A percentile compares a stretch with the other conserved stretches of the same genome.
These are phyloP conservation scores for Aspergillus wentii DNA, from an alignment of 495 filamentous ascomycete species.

Conservation along the genomic window DNA sequence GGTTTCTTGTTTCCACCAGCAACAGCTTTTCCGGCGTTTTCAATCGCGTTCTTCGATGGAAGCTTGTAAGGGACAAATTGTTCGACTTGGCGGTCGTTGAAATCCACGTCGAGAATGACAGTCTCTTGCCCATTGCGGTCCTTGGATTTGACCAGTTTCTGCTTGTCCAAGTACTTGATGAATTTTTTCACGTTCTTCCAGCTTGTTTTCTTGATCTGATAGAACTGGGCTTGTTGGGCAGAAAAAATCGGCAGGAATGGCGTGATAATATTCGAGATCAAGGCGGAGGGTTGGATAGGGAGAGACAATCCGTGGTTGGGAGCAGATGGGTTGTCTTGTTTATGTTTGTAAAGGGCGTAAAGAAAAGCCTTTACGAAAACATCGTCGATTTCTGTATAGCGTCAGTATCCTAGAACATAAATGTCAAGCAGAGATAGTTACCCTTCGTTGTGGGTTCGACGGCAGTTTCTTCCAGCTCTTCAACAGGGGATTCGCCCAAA, in stretches of 20 bases:
- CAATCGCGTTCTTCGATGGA: slow-evolving; percentile 36
- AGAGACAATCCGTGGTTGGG: slow-evolving; percentile 53
- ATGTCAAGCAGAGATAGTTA: slow-evolving; percentile 13
- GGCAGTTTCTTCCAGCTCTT: slow-evolving; percentile 17
- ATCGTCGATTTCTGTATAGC: slow-evolving; percentile 57
- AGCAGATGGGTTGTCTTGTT: slow-evolving; percentile 42
- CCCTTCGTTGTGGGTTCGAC: slow-evolving; percentile 53
- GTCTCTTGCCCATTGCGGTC: slow-evolving; percentile 63
- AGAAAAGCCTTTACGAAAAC: slow-evolving; percentile 65
- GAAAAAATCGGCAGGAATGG: slow-evolving; percentile 62
- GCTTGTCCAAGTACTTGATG: slow-evolving; percentile 66
- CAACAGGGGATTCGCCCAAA: slow-evolving; percentile 10
- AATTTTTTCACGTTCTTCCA: slow-evolving; percentile 75
- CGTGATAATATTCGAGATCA: slow-evolving; percentile 61
- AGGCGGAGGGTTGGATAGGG: slow-evolving; percentile 59
- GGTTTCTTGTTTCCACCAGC: slow-evolving; percentile 35
- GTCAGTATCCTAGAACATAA: slow-evolving; percentile 13
- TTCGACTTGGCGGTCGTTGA: slow-evolving; percentile 47
- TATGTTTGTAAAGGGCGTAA: slow-evolving; percentile 55
- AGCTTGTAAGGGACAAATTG: slow-evolving; percentile 62
- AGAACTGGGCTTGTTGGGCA: slow-evolving; percentile 47
- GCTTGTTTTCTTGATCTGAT: slow-evolving; percentile 70
- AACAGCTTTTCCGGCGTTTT: slow-evolving; percentile 26
- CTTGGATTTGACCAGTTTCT: slow-evolving; percentile 57
- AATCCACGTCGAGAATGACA: slow-evolving; percentile 64